These are phyloP conservation scores for Coemansia sp. DNA, from an alignment of 192 early-diverging fungal genomes.

Conservation along the genomic window DNA sequence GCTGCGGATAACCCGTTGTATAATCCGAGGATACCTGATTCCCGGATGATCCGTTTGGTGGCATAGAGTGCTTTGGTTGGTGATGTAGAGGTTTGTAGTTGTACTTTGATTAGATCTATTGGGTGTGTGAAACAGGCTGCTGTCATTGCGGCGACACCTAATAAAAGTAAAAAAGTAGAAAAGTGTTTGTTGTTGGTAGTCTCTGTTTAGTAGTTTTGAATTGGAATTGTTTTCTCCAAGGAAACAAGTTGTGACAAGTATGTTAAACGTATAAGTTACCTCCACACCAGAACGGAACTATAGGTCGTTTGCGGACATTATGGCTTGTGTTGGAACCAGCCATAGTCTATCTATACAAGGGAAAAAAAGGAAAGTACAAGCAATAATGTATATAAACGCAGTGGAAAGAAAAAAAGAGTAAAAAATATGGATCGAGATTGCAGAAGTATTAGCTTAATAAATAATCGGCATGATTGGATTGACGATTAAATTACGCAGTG, in stretches of 20 bases:
- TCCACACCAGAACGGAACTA: slow-evolving; percentile 55
- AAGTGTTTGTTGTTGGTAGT: neutral
- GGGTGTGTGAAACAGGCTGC: slow-evolving; percentile 71
- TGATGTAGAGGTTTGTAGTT: slow-evolving; percentile 72
- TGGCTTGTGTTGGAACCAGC: neutral
- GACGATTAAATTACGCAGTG: neutral
- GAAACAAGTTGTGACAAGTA: no score
- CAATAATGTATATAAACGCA: no score
- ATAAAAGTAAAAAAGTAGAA: neutral
- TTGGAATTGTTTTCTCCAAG: neutral
- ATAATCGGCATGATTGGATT: no score
- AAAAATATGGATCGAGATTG: neutral
- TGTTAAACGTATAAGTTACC: slow-evolving; percentile 12
- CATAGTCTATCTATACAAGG: neutral
- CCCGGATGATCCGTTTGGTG: slow-evolving; percentile 67
- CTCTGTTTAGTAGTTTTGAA: neutral
- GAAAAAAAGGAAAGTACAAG: neutral
- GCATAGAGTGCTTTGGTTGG: slow-evolving; percentile 47
- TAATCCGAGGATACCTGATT: slow-evolving; percentile 78
- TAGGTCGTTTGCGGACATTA: slow-evolving; percentile 13
- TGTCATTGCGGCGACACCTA: slow-evolving; percentile 52
- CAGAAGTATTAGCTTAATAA: neutral
- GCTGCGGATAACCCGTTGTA: slow-evolving; percentile 77
- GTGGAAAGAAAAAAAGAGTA: neutral
- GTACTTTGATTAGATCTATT: slow-evolving; percentile 87